Conservation (phyloP, 2,329 filamentous ascomycete species). For the Aspergillus ibericus region DNA sequence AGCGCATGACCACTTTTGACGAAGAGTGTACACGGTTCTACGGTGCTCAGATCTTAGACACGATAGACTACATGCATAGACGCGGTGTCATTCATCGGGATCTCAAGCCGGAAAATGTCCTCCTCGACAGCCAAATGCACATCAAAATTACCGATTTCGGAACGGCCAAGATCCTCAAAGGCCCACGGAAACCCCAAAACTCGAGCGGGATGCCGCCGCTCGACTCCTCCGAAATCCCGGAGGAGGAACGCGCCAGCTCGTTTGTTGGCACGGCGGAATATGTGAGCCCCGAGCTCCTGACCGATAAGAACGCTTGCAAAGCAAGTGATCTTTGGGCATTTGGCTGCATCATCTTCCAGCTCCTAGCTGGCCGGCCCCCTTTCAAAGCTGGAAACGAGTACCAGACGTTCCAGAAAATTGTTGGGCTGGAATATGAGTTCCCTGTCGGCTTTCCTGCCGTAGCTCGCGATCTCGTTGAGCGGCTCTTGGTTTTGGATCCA, state of each 20-base stretch:
- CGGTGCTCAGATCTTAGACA: constrained; percentile 90
- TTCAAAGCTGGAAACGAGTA: constrained; percentile 98
- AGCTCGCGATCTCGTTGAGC: constrained; percentile 85
- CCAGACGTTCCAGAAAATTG: constrained; percentile 97
- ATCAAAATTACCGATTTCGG: constrained; percentile 99
- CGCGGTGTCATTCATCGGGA: constrained; percentile 95
- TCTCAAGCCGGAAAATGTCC: constrained; percentile 93
- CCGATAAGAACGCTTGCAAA: constrained; percentile 95
- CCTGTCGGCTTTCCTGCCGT: constrained; percentile 82
- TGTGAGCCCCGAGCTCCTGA: constrained; percentile 94
- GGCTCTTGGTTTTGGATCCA: constrained; percentile 86
- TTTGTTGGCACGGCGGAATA: constrained; percentile 99
- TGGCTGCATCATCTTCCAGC: constrained; percentile 95
- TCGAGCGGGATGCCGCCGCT: constrained; percentile 48
- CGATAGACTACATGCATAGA: constrained; percentile 97
- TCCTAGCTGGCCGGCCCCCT: constrained; percentile 90
- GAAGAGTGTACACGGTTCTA: constrained; percentile 94
- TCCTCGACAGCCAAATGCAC: constrained; percentile 93
- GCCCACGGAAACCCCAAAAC: constrained; percentile 46
- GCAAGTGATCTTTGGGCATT: constrained; percentile 98
- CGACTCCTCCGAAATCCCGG: constrained; percentile 56
- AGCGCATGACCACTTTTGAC: constrained; percentile 92
- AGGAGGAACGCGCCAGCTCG: constrained; percentile 78
- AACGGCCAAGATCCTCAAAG: constrained; percentile 86
- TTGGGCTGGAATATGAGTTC: constrained; percentile 90